Conservation (phyloP, 768 basidiomycete species). For the Rhizopogon vulgaris region DNA sequence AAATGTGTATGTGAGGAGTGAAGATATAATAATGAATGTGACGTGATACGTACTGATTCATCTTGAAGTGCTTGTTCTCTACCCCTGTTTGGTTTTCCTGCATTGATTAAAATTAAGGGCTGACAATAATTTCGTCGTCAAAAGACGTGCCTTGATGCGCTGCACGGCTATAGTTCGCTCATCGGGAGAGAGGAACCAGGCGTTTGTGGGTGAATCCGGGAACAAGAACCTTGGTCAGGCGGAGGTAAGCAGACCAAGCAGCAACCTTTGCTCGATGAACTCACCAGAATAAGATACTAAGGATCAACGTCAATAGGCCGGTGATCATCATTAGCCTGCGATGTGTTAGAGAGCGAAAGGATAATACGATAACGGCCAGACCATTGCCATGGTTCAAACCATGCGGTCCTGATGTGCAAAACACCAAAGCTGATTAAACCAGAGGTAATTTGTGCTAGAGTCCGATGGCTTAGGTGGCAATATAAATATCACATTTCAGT, state of each 20-base stretch:
- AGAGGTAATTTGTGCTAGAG: conserved; percentile 53
- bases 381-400: conserved; percentile 67
- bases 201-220: conserved; percentile 62
- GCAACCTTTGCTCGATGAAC: conserved; percentile 3
- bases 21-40: not conserved
- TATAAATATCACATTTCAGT: not conserved
- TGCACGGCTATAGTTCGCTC: conserved; percentile 51
- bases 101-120: not conserved
- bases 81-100: conserved; percentile 26
- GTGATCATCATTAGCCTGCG: conserved; percentile 59
- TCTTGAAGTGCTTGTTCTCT: conserved; percentile 22
- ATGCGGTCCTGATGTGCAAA: conserved; percentile 45
- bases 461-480: not conserved
- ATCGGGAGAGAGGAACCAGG: conserved; percentile 55
- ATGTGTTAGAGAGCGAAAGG: conserved; percentile 2
- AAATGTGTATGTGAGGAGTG: not conserved
- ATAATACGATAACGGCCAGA: conserved; percentile 4
- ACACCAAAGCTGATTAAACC: conserved; percentile 58
- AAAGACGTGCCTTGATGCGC: conserved; percentile 43
- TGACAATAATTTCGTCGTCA: not conserved
- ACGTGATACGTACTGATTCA: conserved; percentile 47
- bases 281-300: conserved; percentile 47
- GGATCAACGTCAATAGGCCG: conserved; percentile 45
- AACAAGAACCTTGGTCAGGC: conserved; percentile 43
- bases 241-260: not conserved